A percentile compares a stretch with the other conserved stretches of the same genome.
Evolutionary conservation across 495 filamentous ascomycete genomes (phyloP).

Genomic region (Penicillium maclennaniae): DNA sequence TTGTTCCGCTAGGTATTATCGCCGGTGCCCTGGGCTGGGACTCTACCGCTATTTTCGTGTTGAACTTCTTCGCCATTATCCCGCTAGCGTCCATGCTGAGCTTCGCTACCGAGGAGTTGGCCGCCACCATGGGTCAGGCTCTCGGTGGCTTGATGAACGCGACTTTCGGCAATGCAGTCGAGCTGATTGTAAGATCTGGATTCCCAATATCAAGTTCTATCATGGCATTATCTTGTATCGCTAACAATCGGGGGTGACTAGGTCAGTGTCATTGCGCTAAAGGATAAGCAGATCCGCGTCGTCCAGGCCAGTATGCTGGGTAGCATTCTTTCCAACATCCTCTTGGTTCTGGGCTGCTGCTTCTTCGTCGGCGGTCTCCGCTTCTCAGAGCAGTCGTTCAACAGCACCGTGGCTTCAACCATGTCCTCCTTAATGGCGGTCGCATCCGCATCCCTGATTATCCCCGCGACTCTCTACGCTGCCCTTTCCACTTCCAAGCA

Average conservation of each 20-base stretch:
- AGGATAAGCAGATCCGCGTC: conserved; percentile 82
- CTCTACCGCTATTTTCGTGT: conserved; percentile 70
- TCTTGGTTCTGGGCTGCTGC: conserved; percentile 94
- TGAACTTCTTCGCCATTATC: conserved; percentile 96
- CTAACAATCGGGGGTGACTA: conserved; percentile 30
- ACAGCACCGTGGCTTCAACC: conserved; percentile 83
- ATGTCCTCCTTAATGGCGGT: conserved; percentile 96
- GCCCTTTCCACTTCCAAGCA: conserved; percentile 37
- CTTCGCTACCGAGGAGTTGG: conserved; percentile 93
- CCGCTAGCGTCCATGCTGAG: conserved; percentile 88
- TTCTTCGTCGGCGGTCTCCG: conserved; percentile 83
- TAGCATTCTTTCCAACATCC: conserved; percentile 91
- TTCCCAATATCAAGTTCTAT: no score
- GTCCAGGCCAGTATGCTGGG: conserved; percentile 98
- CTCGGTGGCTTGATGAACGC: conserved; percentile 92
- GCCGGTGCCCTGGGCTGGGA: conserved; percentile 69
- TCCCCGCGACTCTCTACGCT: conserved; percentile 78
- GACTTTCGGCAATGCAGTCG: conserved; percentile 97
- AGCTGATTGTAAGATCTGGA: conserved; percentile 73
- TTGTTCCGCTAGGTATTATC: conserved; percentile 85
- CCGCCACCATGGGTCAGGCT: conserved; percentile 78
- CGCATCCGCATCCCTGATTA: conserved; percentile 84
- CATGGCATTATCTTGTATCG: no score
- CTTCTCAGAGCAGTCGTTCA: conserved; percentile 70
- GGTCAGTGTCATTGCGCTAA: conserved; percentile 92